Evolutionary conservation across 768 basidiomycete genomes (phyloP), one percentile per base, ranked within the genome.

Genomic region (Pleurotus giganteus): DNA sequence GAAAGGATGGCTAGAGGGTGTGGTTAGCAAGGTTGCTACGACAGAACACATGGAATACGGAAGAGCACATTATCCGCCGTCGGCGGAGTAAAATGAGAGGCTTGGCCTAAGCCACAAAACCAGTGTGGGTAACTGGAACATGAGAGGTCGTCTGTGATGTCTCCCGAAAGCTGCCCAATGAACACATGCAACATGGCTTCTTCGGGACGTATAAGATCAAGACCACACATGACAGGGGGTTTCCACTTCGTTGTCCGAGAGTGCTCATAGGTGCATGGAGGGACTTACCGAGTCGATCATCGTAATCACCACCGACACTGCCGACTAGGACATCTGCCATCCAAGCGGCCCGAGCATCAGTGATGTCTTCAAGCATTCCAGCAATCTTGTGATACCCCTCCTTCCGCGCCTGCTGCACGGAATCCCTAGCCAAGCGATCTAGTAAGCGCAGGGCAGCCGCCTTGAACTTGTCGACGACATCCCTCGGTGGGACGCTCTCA

Each of bases 301-400:
- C 71, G 58, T 87, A 88, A 51, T 88, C 88, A 2, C 77, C 79
- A 49, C 82, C 80, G 17, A 86, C 69, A n/a, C 71, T 77, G 8
- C 85, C 78, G 13, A 91, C 77, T 29, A 92, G 76, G 11, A 90
- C 82, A 62, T 92, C 90, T 0, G 88, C 88, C 78, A 91, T 84
- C 82, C 86, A 88, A 3, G 83, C 79, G 0, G 85, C 81, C 26
- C 83, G 73, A 7, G 80, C 76, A 59, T 81, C 78, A 0, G 84
- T 78, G 13, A 86, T 77, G 32, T 92, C 88, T 56, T 91, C 88
- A 8, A 91, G 73, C 81, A 91, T 86, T 28, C 71, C 72, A 2
- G 85, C 76, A 51, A 90, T 82, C 68, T 85, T 88, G 62, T 76
- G 67, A 70, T 85, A 91, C 5, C 81, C 82, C 29, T 91, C 89